Conservation (phyloP, 1,139 yeast species). For the Suhomyces bribrorum region DNA sequence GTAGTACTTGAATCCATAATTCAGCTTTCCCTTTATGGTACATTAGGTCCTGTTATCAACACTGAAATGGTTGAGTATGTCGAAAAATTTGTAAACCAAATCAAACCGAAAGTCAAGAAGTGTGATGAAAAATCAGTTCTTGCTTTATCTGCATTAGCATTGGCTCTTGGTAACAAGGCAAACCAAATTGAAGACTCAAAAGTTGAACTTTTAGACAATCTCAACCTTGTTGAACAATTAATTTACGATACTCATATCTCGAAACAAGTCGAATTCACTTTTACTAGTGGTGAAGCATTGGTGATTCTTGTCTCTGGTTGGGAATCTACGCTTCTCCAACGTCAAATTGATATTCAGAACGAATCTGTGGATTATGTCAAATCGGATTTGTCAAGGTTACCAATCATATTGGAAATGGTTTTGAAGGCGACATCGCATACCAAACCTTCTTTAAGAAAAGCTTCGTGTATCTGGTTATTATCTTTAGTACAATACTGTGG, state of each 20-base stretch:
- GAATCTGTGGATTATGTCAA: conserved; percentile 23
- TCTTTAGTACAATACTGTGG: conserved; percentile 78
- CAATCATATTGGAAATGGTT: conserved; percentile 45
- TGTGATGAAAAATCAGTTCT: conserved; percentile 62
- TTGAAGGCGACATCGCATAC: conserved; percentile 59
- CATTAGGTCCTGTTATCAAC: conserved; percentile 33
- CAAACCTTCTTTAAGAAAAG: conserved; percentile 72
- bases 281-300: conserved; percentile 84
- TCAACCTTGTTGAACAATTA: conserved; percentile 40
- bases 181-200: not conserved
- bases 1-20: conserved; percentile 49
- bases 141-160: conserved; percentile 55
- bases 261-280: conserved; percentile 71
- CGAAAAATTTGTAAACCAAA: conserved; percentile 26
- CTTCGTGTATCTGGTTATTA: conserved; percentile 84
- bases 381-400: conserved; percentile 25
- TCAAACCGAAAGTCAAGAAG: conserved; percentile 51
- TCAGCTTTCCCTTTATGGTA: conserved; percentile 64
- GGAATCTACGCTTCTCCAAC: conserved; percentile 58
- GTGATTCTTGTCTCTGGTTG: conserved; percentile 75
- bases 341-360: conserved; percentile 53
- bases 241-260: conserved; percentile 62
- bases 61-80: conserved; percentile 18
- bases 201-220: conserved; percentile 15
- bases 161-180: conserved; percentile 32